Percentiles rank a stretch among this genome's conserved stretches.
These are phyloP conservation scores for Candida sp. DNA, from an alignment of 1,139 yeast species.

Conservation along the genomic window DNA sequence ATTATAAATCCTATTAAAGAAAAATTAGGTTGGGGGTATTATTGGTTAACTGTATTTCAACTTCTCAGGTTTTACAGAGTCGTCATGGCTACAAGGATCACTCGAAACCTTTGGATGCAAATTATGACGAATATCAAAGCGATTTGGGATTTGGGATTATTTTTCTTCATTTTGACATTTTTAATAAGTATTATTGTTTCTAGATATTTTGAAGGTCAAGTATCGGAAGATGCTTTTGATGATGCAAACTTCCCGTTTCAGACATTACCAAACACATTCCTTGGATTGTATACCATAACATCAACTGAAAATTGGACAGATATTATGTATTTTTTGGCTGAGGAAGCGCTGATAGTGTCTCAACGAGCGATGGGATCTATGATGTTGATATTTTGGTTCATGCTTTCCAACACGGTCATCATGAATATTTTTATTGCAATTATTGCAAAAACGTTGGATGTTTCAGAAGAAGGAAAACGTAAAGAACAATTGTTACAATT, in stretches of 20 bases:
- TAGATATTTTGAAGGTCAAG: constrained; percentile 70
- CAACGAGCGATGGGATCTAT: constrained; percentile 58
- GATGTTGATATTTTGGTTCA: constrained; percentile 76
- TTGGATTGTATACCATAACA: constrained; percentile 76
- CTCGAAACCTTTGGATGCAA: constrained; percentile 67
- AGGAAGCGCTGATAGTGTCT: constrained; percentile 46
- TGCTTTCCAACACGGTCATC: constrained; percentile 75
- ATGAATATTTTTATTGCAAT: constrained; percentile 92
- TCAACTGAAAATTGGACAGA: constrained; percentile 94
- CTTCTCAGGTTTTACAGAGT: constrained; percentile 73
- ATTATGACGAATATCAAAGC: constrained; percentile 67
- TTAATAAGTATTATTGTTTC: constrained; percentile 66
- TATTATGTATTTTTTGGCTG: constrained; percentile 56
- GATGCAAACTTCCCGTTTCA: constrained; percentile 60
- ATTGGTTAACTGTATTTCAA: constrained; percentile 81
- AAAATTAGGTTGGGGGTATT: constrained; percentile 54
- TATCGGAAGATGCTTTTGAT: constrained; percentile 46
- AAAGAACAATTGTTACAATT: constrained; percentile 74
- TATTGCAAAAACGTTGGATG: constrained; percentile 78
- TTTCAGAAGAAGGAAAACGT: constrained; percentile 70
- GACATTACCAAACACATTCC: constrained; percentile 69
- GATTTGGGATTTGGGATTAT: constrained; percentile 68
- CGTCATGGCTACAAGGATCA: constrained; percentile 52
- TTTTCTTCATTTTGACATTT: constrained; percentile 63
- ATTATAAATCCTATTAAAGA: constrained; percentile 50